Percentiles rank a stretch among this genome's conserved stretches.
These are phyloP conservation scores for Cornus suecica DNA, from an alignment of 148 eudicot genomes.

Conservation along the genomic window DNA sequence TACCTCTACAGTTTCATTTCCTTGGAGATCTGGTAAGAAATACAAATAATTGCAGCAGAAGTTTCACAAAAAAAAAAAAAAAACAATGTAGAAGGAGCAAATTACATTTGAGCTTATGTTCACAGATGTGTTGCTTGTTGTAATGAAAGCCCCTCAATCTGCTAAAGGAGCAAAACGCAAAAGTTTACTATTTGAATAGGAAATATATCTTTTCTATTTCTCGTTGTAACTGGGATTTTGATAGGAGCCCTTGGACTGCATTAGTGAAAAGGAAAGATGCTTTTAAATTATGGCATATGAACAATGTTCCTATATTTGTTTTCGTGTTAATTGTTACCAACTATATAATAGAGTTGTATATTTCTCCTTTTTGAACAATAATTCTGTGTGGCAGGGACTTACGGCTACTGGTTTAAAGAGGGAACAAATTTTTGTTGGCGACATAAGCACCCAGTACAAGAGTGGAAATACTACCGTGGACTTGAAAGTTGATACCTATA, in stretches of 20 bases:
- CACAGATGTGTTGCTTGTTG: too few species aligned
- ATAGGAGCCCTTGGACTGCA: neutral
- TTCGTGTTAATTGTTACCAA: neutral
- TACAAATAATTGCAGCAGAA: too few species aligned
- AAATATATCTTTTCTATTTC: too few species aligned
- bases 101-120: too few species aligned
- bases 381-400: constrained; percentile 53
- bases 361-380: constrained; percentile 1
- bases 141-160: too few species aligned
- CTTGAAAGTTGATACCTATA: constrained; percentile 78
- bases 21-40: too few species aligned
- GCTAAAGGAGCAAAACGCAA: too few species aligned
- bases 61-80: too few species aligned
- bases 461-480: constrained; percentile 73
- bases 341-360: neutral
- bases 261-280: neutral
- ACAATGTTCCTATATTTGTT: neutral
- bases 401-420: constrained; percentile 79
- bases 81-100: too few species aligned
- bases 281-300: neutral
- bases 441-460: constrained; percentile 67
- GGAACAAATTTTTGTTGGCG: constrained; percentile 78
- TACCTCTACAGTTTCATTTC: too few species aligned
- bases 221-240: neutral
- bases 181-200: too few species aligned